Evolutionary conservation across 2,329 filamentous ascomycete species (phyloP), one percentile per base, ranked within the genome.

Genomic region (Cladophialophora immunda): DNA sequence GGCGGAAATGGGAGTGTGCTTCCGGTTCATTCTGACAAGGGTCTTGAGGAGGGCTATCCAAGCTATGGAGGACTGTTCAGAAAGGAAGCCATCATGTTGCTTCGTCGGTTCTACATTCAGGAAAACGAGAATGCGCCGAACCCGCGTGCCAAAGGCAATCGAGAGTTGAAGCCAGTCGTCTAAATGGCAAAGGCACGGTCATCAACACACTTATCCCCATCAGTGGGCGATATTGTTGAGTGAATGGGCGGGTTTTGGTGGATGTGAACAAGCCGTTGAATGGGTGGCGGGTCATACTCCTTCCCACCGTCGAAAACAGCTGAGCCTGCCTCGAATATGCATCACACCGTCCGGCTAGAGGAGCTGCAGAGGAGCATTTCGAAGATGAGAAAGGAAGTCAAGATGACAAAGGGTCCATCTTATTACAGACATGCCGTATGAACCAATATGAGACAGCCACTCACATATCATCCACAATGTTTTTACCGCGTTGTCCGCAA

Each of bases 21-120:
- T 77, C 91, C 89, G 72, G 84, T 79, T 54, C 47, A 65, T 41
- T 65, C 65, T 25, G 55, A 68, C 38, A 58, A 65, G 62, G 57
- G 90, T 70, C 86, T 96, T 54, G 93, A 97, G 77, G 84, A 83
- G 9, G 89, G 92, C 4, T 97, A 92, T 77, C 89, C 91, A 54
- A 93, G 93, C 64, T 90, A 93, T 76, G 93, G 94, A 45, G 94
- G 94, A 0, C 90, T 96, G 83, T 92, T 93, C 74, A 88, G 93
- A 55, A 92, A 97, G 75, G 94, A 98, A 76, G 94, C 95, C 4
- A 96, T 99, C 67, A 94, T 94, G 78, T 81, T 99, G 72, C 84
- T 99, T 71, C 87, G 96, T 70, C 89, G 94, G 66, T 99, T 99
- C 79, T 99, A 99, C 78, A 92, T 99, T 34, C 95, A 99, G 80